Conservation (phyloP, 768 basidiomycete genomes). For the Amanita molliuscula region DNA sequence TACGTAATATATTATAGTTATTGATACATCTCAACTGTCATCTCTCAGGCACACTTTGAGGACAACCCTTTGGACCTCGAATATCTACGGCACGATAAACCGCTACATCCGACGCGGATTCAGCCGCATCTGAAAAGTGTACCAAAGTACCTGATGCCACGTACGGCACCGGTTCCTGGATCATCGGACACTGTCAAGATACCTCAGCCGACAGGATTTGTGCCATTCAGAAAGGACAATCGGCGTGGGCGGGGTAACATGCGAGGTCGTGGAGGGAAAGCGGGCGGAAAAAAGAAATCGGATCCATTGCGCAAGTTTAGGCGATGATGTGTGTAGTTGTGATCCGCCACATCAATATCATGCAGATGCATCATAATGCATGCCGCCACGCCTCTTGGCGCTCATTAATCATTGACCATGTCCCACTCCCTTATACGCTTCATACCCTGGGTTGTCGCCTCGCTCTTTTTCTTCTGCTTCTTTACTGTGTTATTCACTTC, state of each 20-base stretch:
- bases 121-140: slow-evolving; percentile 96
- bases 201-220: slow-evolving; percentile 38
- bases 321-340: slow-evolving; percentile 14
- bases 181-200: slow-evolving; percentile 17
- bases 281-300: slow-evolving; percentile 59
- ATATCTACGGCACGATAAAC: slow-evolving; percentile 89
- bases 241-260: slow-evolving; percentile 36
- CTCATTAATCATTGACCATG: background rate
- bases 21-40: background rate
- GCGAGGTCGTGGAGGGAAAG: slow-evolving; percentile 44
- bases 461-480: background rate
- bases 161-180: slow-evolving; percentile 52
- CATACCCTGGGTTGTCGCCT: background rate
- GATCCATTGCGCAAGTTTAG: slow-evolving; percentile 79
- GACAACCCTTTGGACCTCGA: slow-evolving; percentile 93
- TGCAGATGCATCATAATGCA: background rate
- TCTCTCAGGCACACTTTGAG: slow-evolving; percentile 86
- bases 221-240: slow-evolving; percentile 60
- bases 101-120: slow-evolving; percentile 80
- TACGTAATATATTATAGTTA: slow-evolving; percentile 21
- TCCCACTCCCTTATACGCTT: background rate
- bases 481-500: background rate
- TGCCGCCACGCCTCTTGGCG: background rate
- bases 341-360: background rate
- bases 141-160: slow-evolving; percentile 85